Evolutionary conservation across 140 eudicot species (phyloP), one percentile per base, ranked within the genome.

Genomic region (Oenanthe javanica): DNA sequence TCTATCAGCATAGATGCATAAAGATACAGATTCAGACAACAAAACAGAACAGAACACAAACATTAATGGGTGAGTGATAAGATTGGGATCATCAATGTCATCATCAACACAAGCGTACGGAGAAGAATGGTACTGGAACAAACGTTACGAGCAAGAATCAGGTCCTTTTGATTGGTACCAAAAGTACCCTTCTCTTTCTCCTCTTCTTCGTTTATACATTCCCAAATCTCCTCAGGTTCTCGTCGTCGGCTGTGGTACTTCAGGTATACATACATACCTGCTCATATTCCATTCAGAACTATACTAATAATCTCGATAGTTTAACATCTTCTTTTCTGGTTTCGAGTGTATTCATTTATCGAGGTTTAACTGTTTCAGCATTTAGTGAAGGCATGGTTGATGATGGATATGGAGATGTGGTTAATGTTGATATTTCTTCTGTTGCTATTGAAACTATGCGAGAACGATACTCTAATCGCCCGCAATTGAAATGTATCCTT

Each of bases 51-150:
- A 55, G 4, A 16, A 8, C 13, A 59, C 3, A 59, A 57, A 19
- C 14, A 49, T 51, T 3, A 9, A 13, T 51, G 19, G 5, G 19
- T 12, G 57, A 51, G 57, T 51, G 19, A 51, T 51, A 51, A 51
- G 15, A 67, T 4, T 31, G 40, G 38, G 15, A 64, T 23, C 38
- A 3, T 7, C 25, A 45, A 36, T 48, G 82, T 84, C 85, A 84
- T 76, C 83, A 21, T 88, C 86, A 82, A 70, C 83, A 13, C 93
- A 93, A 57, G 92, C 97, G 1, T 93, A 93, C 85, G 98, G 97
- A 78, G 98, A 93, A 59, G 88, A 93, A 64, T 91, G 89, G 92
- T 93, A 93, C 83, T 93, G 98, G 98, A 91, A 93, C 89, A 90
- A 88, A 63, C 85, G 98, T 10, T 93, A 93, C 88, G 77, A 87